Base-by-base conservation (phyloP, 257 asterid species). In the Ballota nigra region DNA sequence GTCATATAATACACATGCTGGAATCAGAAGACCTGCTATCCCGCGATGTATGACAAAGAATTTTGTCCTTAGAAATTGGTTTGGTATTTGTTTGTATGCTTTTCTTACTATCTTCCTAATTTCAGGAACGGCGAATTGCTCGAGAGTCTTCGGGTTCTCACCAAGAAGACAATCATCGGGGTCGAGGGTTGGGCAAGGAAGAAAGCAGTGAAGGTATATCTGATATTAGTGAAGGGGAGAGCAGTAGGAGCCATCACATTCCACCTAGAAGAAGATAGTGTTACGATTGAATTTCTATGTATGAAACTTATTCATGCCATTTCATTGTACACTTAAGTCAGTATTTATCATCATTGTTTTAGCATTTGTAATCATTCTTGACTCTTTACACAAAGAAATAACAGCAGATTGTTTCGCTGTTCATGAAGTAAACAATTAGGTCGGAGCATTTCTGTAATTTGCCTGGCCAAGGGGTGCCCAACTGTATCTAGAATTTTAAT, bases 1-100 rank as follows among this genome's bases (percentile, higher is more conserved):
- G 97, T 67, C 95, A 91, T 75, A 71, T 89, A 43, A 86, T 91
- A 75, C 97, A 91, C 87, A 91, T 91, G 98, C 90, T 94, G 19
- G 99, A 91, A 84, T 88, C 97, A 0, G 99, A 94, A 73, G 96
- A 89, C 80, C 71, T 89, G 75, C 80, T 87, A 66, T 75, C 88
- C 53, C 90, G 90, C 29, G 92, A 89, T 79, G 97, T 87, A 88
- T 64, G 90, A 53, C 55, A 52, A 28, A 31, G 19, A 38, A 56
- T 55, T 31, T 36, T 18, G 28, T 6, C 28, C 59, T 52, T 5
- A 8, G 1, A 33, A 9, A 8, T 19, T 49, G 57, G 10, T 1
- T 5, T 6, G 57, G n/a, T n/a, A 8, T 41, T 0, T 18, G 28
- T 15, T 59, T 7, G 13, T 29, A 10, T 62, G 4, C 24, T 18